Conservation (phyloP, 176 grass and related monocot genomes). For the Ananas comosus region DNA sequence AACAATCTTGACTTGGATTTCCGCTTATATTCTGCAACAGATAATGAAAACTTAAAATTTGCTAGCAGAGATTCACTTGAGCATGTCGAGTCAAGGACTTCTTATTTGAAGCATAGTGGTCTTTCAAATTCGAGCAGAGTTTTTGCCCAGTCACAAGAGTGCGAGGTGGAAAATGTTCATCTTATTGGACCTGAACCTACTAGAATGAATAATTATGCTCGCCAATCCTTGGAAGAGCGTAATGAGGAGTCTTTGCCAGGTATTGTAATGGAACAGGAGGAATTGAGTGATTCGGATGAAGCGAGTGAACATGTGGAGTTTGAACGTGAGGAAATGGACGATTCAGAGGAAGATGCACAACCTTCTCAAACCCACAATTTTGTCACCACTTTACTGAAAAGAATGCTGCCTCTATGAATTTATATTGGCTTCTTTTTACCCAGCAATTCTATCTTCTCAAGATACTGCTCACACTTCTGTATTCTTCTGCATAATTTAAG, state of each 20-base stretch:
- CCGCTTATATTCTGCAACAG: slow-evolving; percentile 44
- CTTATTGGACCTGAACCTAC: slow-evolving; percentile 17
- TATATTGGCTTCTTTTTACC: neutral
- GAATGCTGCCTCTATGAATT: neutral
- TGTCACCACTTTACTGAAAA: neutral
- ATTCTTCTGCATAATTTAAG: no score
- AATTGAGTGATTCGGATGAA: slow-evolving; percentile 89
- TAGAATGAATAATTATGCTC: slow-evolving; percentile 23
- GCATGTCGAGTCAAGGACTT: slow-evolving; percentile 1
- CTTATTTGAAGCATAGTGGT: slow-evolving; percentile 4
- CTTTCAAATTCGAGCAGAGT: slow-evolving; percentile 11
- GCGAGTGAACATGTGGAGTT: slow-evolving; percentile 70
- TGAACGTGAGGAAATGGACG: slow-evolving; percentile 76
- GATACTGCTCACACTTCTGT: no score
- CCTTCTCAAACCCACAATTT: slow-evolving; percentile 22
- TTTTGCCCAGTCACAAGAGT: slow-evolving; percentile 19
- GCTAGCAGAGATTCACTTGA: slow-evolving; percentile 14
- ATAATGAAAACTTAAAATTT: slow-evolving; percentile 7
- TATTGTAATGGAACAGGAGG: slow-evolving; percentile 92
- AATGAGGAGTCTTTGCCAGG: slow-evolving; percentile 65
- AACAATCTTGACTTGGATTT: slow-evolving; percentile 74
- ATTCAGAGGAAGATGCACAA: slow-evolving; percentile 60
- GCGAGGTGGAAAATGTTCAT: slow-evolving; percentile 20
- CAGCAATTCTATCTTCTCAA: no score
- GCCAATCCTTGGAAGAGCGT: slow-evolving; percentile 27